A percentile compares a stretch with the other conserved stretches of the same genome.
phyloP scores from a whole-genome alignment of 2,329 filamentous ascomycete species.

The Madurella mycetomatis region DNA sequence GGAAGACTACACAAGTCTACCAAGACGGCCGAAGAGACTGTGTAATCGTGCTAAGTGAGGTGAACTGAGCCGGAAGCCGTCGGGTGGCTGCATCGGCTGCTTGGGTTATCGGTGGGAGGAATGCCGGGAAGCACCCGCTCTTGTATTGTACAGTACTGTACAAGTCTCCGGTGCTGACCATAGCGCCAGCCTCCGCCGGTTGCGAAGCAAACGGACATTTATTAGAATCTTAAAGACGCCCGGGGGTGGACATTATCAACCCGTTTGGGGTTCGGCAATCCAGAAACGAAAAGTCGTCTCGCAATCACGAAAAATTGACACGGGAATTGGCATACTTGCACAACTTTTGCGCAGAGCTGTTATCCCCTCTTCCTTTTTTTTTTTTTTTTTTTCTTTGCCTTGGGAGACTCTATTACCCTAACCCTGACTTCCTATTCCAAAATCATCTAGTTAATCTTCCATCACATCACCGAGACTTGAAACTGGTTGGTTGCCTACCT shows the following conservation, averaged over 20 bases:
- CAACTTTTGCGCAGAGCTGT: too few species aligned
- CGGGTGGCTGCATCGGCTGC: constrained; percentile 2
- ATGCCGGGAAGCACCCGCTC: background rate
- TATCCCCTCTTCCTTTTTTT: too few species aligned
- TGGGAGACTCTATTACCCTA: too few species aligned
- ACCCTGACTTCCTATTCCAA: too few species aligned
- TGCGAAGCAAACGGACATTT: background rate
- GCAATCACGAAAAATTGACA: too few species aligned
- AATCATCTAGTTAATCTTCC: too few species aligned
- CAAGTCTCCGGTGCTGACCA: background rate
- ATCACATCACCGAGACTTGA: background rate
- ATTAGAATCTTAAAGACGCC: background rate
- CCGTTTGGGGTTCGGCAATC: background rate
- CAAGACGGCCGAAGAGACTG: too few species aligned
- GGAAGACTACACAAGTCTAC: too few species aligned
- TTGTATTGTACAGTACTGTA: too few species aligned
- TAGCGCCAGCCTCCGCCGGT: background rate
- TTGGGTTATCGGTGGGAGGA: too few species aligned
- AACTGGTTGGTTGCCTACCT: background rate
- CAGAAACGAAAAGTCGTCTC: background rate
- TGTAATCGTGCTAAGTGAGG: background rate
- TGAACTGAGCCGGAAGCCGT: constrained; percentile 11
- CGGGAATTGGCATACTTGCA: too few species aligned
- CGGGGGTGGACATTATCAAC: background rate
- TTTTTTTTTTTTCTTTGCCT: too few species aligned